Base-by-base conservation (phyloP, 1,139 yeast genomes). In the Suhomyces wounanorum region DNA sequence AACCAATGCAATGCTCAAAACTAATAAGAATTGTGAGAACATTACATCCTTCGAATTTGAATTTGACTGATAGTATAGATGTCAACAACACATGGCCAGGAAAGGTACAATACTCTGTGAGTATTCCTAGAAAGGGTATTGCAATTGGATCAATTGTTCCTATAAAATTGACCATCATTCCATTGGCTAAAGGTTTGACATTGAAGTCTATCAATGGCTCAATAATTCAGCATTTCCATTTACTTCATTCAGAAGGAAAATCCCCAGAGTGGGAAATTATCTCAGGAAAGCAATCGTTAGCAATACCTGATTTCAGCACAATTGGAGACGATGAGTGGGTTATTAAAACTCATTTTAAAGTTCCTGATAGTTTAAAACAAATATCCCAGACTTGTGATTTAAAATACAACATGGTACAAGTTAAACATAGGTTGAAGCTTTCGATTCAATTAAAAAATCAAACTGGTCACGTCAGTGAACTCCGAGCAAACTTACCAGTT, bases 401-500 rank as follows among this genome's bases (percentile, higher is more conserved):
- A 41, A 74, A 75, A 47, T 69, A 75, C 45, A 77, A 75, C 25
- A 62, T 81, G 49, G 71, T 85, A 47, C 78, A 75, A 52, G 86
- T 85, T 7, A 78, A 82, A 52, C 92, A 87, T 64, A 77, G 86
- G 57, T 62, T 87, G 43, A 78, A 85, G 52, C 68, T 85, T 18
- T 75, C 76, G 3, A 77, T 86, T 25, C 81, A 80, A 49, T 65
- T 87, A 43, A 70, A 78, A 28, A 86, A 85, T 60, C 72, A 81
- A 2, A 83, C 79, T 54, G 89, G 89, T 1, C 88, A 84, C 60
- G 73, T 80, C 7, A 83, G 88, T 52, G 92, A 87, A 65, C 67
- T 86, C 30, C 70, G 89, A 43, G 89, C 91, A 2, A 83, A 86
- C 43, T 67, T 87, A 45, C 91, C 92, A 0, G 72, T 87, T 1